Evolutionary conservation across 2,329 filamentous ascomycete species (phyloP).

Genomic region (Setomelanomma holmii): DNA sequence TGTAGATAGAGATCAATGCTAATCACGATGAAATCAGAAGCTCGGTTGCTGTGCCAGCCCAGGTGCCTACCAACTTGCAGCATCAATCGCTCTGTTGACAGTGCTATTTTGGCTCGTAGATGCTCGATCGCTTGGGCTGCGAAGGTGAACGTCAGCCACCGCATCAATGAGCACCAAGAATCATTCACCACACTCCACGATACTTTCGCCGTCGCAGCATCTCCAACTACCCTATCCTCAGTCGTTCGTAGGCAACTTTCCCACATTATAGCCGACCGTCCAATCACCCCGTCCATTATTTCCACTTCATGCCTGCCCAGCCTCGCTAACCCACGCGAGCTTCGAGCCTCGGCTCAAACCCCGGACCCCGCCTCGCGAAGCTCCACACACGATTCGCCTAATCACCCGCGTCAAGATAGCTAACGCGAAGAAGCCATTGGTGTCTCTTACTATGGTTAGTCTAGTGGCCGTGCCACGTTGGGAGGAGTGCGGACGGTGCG

Average conservation of each 20-base stretch:
- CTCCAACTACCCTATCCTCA: too few relatives aligned
- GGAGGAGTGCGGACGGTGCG: background rate
- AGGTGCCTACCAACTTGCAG: too few relatives aligned
- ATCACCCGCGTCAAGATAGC: background rate
- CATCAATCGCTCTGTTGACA: too few relatives aligned
- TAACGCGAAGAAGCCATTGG: slow-evolving; percentile 6
- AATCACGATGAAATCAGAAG: too few relatives aligned
- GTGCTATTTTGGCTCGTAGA: too few relatives aligned
- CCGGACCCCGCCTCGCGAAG: background rate
- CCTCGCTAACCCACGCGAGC: background rate
- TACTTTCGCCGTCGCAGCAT: too few relatives aligned
- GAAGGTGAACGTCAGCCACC: too few relatives aligned
- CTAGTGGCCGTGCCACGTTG: background rate
- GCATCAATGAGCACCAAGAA: too few relatives aligned
- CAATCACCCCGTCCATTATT: background rate
- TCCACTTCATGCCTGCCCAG: background rate
- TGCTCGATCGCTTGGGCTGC: too few relatives aligned
- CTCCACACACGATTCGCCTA: background rate
- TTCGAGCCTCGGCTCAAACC: slow-evolving; percentile 2
- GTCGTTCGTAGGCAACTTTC: too few relatives aligned
- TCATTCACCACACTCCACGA: too few relatives aligned
- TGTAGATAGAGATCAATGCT: background rate
- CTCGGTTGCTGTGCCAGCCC: too few relatives aligned
- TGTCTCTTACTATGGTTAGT: background rate
- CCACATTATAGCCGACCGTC: background rate